Evolutionary conservation across 2,329 filamentous ascomycete species (phyloP), one percentile per base, ranked within the genome.

Genomic region (Penicillium sp.): DNA sequence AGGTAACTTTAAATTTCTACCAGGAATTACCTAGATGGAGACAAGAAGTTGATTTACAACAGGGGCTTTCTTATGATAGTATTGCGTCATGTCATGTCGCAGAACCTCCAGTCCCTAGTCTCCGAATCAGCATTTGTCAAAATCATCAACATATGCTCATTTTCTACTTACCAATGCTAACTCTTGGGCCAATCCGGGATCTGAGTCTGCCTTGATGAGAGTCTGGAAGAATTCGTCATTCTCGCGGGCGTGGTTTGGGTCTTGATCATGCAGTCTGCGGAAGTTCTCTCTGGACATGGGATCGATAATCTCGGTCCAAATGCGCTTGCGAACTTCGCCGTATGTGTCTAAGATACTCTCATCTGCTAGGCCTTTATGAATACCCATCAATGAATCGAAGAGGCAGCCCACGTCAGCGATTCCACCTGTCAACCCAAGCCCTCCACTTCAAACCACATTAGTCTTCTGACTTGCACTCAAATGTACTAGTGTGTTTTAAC

Each of bases 361-460:
- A 59, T 77, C 74, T 2, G 75, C 74, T 5, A 71, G 58, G 2
- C 72, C 75, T 5, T 73, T 69, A 57, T 79, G 70, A 18, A 80
- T 78, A 1, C 78, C 78, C 9, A 72, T 69, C 10, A 88, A 77
- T 65, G 85, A 87, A 64, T 89, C 85, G 58, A 81, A 85, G 6
- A 89, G 77, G 0, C 84, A 84, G 11, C 84, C 85, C 2, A 86
- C 80, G 63, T 88, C 86, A n/a, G 85, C 83, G 55, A 89, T 84
- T 0, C 86, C 86, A 6, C 85, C 85, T 0, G 85, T 88, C 51
- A 88, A 81, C 1, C 86, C 86, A 16, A 88, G 75, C 0, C 86
- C 86, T 47, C 86, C 86, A 72, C 82, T 70, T 44, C 10, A 54
- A 24, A 24, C 16, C 22, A 36, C 22, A 27, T 49, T 35, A 49